A percentile compares a stretch with the other conserved stretches of the same genome.
phyloP scores from a whole-genome alignment of 805 yeast genomes.

The Nakazawaea sp. region DNA sequence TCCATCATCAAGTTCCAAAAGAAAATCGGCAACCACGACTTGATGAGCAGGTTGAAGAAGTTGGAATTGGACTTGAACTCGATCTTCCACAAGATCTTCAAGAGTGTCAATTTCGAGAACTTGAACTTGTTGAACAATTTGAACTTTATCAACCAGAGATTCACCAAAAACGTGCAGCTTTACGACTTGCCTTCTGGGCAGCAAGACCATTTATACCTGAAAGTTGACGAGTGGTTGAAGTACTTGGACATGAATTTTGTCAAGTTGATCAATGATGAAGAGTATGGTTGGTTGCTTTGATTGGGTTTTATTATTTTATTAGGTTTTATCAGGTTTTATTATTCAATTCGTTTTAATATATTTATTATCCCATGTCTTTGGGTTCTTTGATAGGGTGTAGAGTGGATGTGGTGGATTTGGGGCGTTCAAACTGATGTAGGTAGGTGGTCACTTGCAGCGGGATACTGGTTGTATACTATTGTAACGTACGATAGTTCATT shows the following conservation, averaged over 20 bases:
- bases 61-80: constrained; percentile 8
- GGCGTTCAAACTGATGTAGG: too few species aligned
- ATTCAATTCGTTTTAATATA: too few species aligned
- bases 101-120: constrained; percentile 4
- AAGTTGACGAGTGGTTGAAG: constrained; percentile 9
- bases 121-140: constrained; percentile 6
- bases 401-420: background rate
- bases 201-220: background rate
- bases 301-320: background rate
- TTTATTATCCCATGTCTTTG: background rate
- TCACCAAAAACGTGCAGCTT: constrained; percentile 5
- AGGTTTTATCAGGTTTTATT: too few species aligned
- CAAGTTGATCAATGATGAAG: constrained; percentile 1
- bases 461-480: too few species aligned
- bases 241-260: constrained; percentile 4
- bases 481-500: too few species aligned
- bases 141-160: constrained; percentile 9
- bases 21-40: constrained; percentile 11
- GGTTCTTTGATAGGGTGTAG: background rate
- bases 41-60: constrained; percentile 10
- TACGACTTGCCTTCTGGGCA: constrained; percentile 2
- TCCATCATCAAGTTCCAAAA: constrained; percentile 11
- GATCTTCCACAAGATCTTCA: constrained; percentile 8
- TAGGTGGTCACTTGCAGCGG: too few species aligned
- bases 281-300: constrained; percentile 10